Evolutionary conservation across 345 rosid species (phyloP).

Genomic region (Hevea brasiliensis): DNA sequence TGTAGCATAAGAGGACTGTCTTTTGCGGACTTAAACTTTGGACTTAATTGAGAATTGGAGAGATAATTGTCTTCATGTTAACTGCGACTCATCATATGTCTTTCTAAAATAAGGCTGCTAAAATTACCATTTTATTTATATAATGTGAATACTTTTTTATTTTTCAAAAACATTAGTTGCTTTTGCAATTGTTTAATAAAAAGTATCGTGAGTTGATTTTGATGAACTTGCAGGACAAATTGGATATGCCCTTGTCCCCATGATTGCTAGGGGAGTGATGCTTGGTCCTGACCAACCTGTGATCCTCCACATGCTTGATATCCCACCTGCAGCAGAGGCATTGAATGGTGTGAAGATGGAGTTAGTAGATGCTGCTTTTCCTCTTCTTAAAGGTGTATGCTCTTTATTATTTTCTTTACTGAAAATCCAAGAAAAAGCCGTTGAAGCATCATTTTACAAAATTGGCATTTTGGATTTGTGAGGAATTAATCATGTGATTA

Average conservation of each 20-base stretch:
- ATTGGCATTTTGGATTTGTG: neutral
- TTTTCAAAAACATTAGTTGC: neutral
- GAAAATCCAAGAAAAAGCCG: neutral
- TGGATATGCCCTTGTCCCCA: slow-evolving; percentile 98
- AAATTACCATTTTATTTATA: too few species aligned
- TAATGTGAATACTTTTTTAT: too few species aligned
- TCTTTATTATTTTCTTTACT: neutral
- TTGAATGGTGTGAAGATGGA: slow-evolving; percentile 98
- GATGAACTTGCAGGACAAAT: slow-evolving; percentile 76
- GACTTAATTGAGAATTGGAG: too few species aligned
- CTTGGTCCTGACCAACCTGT: slow-evolving; percentile 98
- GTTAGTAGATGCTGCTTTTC: slow-evolving; percentile 96
- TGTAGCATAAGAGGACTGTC: too few species aligned
- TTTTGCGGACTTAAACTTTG: too few species aligned
- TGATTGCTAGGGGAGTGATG: slow-evolving; percentile 99
- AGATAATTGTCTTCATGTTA: too few species aligned
- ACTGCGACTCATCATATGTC: too few species aligned
- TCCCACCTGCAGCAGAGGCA: slow-evolving; percentile 96
- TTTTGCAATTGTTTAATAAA: neutral
- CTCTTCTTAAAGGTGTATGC: slow-evolving; percentile 81
- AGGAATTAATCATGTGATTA: neutral
- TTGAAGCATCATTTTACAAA: neutral
- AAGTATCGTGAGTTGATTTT: neutral
- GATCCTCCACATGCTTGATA: slow-evolving; percentile 98
- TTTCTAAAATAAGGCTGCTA: too few species aligned